Conservation (phyloP, 495 filamentous ascomycete genomes). For the Trichoderma orchidacearum region DNA sequence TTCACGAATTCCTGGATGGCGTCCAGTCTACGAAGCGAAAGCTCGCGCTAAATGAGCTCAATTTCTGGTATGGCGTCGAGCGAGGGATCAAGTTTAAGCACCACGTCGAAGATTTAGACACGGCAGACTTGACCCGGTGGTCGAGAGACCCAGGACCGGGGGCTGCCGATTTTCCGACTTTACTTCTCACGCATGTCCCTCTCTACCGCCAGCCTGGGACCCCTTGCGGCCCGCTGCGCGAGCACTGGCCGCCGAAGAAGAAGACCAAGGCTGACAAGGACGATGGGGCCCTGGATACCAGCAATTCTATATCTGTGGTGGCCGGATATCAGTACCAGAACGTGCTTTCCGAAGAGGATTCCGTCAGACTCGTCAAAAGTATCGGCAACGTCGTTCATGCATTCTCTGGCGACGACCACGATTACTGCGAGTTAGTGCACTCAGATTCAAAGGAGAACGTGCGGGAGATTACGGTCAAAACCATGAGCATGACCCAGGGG, state of each 20-base stretch:
- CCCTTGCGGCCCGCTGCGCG: slow-evolving; percentile 81
- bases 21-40: slow-evolving; percentile 37
- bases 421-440: slow-evolving; percentile 88
- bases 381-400: slow-evolving; percentile 65
- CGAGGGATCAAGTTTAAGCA: slow-evolving; percentile 35
- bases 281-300: slow-evolving; percentile 52
- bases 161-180: slow-evolving; percentile 54
- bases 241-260: slow-evolving; percentile 60
- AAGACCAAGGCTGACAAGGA: slow-evolving; percentile 38
- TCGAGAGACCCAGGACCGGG: slow-evolving; percentile 24
- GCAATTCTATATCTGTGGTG: slow-evolving; percentile 60
- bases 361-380: slow-evolving; percentile 53
- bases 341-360: slow-evolving; percentile 63
- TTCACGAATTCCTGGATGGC: slow-evolving; percentile 59
- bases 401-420: slow-evolving; percentile 96
- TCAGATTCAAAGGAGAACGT: slow-evolving; percentile 47
- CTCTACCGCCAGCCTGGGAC: slow-evolving; percentile 69
- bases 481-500: slow-evolving; percentile 92
- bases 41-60: slow-evolving; percentile 40
- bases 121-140: slow-evolving; percentile 22
- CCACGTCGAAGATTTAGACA: slow-evolving; percentile 32
- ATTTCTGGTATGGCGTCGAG: slow-evolving; percentile 32
- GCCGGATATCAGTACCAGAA: slow-evolving; percentile 95
- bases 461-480: slow-evolving; percentile 88
- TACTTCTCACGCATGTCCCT: slow-evolving; percentile 84